Evolutionary conservation across 352 stramenopile species (phyloP).

Genomic region (Globisporangium nodosum): DNA sequence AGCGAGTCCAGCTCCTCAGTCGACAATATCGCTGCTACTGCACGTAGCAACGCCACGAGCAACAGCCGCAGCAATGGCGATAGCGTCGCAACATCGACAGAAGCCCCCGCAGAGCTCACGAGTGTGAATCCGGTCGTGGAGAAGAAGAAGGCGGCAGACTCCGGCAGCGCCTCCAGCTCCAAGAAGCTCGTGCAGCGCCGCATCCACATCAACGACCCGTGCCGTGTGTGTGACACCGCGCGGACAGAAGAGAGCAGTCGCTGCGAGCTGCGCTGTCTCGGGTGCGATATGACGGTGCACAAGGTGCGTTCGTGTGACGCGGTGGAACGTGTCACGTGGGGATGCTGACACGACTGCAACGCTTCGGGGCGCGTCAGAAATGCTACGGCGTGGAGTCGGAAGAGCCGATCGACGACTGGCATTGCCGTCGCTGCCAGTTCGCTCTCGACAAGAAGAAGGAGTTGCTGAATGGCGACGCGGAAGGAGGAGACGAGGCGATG

Average conservation of each 20-base stretch:
- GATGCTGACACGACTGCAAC: neutral
- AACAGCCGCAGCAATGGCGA: neutral
- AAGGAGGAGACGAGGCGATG: neutral
- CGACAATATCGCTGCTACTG: neutral
- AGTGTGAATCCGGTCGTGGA: neutral
- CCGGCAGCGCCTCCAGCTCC: constrained; percentile 2
- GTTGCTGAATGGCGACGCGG: neutral
- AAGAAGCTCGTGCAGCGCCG: constrained; percentile 66
- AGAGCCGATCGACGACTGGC: constrained; percentile 36
- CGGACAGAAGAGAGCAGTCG: constrained; percentile 41
- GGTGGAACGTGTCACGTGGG: neutral
- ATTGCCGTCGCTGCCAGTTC: constrained; percentile 52
- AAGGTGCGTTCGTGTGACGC: constrained; percentile 21
- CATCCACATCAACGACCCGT: constrained; percentile 64
- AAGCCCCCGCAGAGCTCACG: neutral
- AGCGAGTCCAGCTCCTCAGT: too few relatives aligned
- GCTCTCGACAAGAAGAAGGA: constrained; percentile 31
- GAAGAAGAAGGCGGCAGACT: constrained; percentile 12
- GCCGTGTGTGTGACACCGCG: constrained; percentile 52
- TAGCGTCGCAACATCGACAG: neutral
- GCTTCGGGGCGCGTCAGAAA: constrained; percentile 15
- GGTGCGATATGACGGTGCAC: constrained; percentile 68
- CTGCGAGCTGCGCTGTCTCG: constrained; percentile 55
- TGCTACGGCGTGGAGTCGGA: constrained; percentile 53
- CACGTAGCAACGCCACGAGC: neutral